These are phyloP conservation scores for Ceratocystis huliohia DNA, from an alignment of 2,329 filamentous ascomycete species.

Conservation along the genomic window DNA sequence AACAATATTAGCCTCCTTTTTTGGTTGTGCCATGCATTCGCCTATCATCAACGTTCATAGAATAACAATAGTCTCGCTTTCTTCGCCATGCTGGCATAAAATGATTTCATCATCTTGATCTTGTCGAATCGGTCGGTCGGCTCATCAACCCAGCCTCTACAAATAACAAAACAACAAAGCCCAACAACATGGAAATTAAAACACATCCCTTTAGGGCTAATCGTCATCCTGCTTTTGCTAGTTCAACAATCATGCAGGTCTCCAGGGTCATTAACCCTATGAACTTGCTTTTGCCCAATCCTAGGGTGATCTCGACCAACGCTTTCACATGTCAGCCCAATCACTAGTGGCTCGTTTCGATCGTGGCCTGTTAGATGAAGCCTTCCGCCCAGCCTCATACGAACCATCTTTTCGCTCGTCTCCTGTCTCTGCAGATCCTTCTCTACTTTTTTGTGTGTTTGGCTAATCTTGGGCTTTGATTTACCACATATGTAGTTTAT, in stretches of 20 bases:
- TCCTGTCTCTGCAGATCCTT: not conserved
- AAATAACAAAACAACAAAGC: no score
- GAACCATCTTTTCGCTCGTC: not conserved
- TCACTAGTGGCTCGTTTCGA: not conserved
- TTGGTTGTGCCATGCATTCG: no score
- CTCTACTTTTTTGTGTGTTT: not conserved
- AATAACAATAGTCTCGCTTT: not conserved
- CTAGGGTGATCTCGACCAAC: no score
- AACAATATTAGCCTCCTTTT: no score
- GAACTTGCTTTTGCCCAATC: no score
- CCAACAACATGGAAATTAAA: no score
- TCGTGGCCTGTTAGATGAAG: not conserved
- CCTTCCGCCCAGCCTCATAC: not conserved
- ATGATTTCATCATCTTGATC: no score
- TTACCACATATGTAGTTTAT: not conserved
- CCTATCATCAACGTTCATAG: not conserved
- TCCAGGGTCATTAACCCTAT: not conserved
- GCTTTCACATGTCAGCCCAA: not conserved
- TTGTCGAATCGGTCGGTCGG: no score
- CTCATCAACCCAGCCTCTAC: no score
- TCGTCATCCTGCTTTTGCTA: not conserved
- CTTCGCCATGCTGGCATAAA: not conserved
- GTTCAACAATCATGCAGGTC: not conserved
- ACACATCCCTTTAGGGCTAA: no score
- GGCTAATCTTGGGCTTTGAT: not conserved